Percentiles rank a stretch among this genome's conserved stretches.
Evolutionary conservation across 2,329 filamentous ascomycete species (phyloP).

Genomic region (Sporothrix protearum): DNA sequence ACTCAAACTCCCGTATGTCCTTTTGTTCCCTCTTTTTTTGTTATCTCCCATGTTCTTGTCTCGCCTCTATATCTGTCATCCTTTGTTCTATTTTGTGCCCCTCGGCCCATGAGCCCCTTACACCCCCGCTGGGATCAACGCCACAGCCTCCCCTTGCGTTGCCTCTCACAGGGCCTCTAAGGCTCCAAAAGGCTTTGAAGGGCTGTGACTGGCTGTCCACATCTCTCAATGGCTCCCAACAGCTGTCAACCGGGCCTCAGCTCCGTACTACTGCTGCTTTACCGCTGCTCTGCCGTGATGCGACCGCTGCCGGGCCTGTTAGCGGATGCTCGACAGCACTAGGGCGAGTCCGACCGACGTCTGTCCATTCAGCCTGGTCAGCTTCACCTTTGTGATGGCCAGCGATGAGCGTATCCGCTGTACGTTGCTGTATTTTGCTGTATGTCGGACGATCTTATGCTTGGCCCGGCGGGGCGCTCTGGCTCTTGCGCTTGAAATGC

Average conservation of each 20-base stretch:
- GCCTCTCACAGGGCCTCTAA: neutral
- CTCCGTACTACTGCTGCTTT: conserved; percentile 8
- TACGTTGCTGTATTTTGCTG: neutral
- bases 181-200: neutral
- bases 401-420: neutral
- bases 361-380: conserved; percentile 5
- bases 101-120: conserved; percentile 1
- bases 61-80: neutral
- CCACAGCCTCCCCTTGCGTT: conserved; percentile 8
- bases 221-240: neutral
- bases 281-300: conserved; percentile 8
- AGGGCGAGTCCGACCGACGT: conserved; percentile 17
- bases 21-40: neutral
- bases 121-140: conserved; percentile 3
- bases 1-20: neutral
- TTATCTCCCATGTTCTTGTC: neutral
- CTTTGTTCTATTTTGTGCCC: neutral
- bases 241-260: neutral
- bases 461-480: neutral
- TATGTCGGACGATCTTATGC: neutral
- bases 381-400: neutral
- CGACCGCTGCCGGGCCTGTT: conserved; percentile 6
- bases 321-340: conserved; percentile 15
- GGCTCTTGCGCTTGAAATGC: neutral
- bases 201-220: too few species aligned